Conservation (phyloP, 1,284 basidiomycete species). For the Hemileia vastatrix region DNA sequence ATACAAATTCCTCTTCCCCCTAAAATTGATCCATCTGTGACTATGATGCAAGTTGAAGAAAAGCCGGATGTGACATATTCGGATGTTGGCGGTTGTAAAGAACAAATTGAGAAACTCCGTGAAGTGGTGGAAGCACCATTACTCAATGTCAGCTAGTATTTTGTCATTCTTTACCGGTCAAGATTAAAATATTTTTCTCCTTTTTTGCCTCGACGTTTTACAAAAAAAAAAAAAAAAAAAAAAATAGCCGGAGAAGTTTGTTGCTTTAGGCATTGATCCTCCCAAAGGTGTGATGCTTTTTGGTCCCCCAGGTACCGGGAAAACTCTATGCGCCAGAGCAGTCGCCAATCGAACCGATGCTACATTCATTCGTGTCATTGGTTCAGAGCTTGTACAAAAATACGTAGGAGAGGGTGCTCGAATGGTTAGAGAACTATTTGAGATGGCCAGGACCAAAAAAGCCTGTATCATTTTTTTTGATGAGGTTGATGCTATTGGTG, state of each 20-base stretch:
- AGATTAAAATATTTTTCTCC: not conserved
- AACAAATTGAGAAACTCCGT: constrained; percentile 97
- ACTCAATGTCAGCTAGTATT: constrained; percentile 58
- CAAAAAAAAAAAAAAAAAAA: not conserved
- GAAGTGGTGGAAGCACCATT: constrained; percentile 99
- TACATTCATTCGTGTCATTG: constrained; percentile 98
- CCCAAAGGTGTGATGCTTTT: constrained; percentile 96
- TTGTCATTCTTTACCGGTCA: not conserved
- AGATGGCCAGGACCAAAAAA: constrained; percentile 98
- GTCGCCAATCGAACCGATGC: constrained; percentile 98
- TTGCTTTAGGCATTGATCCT: constrained; percentile 95
- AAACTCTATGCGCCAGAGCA: constrained; percentile 94
- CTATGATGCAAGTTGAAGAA: constrained; percentile 99
- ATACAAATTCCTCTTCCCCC: constrained; percentile 99
- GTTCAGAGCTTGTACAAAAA: constrained; percentile 97
- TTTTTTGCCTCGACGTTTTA: constrained; percentile 18
- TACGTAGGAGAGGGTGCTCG: constrained; percentile 98
- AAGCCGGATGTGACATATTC: constrained; percentile 98
- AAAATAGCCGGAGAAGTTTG: constrained; percentile 83
- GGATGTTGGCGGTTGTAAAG: constrained; percentile 97
- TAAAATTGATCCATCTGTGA: constrained; percentile 97
- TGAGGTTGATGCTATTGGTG: constrained; percentile 94
- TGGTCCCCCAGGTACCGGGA: constrained; percentile 92
- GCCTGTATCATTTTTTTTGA: constrained; percentile 99
- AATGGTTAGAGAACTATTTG: constrained; percentile 97